phyloP scores from a whole-genome alignment of 2,329 filamentous ascomycete genomes.

The Phialemonium atrogriseum region DNA sequence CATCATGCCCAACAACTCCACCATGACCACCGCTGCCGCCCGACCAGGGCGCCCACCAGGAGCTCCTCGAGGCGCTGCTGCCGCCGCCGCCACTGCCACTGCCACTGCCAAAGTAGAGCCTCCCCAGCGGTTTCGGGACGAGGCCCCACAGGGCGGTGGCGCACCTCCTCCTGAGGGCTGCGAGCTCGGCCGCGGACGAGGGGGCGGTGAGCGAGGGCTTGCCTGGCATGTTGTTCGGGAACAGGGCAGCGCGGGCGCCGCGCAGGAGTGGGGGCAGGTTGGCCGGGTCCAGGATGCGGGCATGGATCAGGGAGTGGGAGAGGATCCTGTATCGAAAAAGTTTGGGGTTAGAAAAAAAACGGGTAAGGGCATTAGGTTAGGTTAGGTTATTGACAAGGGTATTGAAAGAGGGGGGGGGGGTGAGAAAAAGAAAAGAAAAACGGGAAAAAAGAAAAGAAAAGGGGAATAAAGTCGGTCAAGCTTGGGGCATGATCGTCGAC shows the following conservation, averaged over 20 bases:
- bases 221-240: conserved; percentile 75
- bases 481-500: too few species aligned
- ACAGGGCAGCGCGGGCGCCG: conserved; percentile 67
- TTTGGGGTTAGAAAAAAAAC: too few species aligned
- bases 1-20: too few species aligned
- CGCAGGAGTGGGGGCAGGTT: conserved; percentile 60
- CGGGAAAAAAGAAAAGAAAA: too few species aligned
- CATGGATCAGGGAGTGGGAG: conserved; percentile 43
- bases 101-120: conserved; percentile 40
- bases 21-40: neutral
- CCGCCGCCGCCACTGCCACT: conserved; percentile 9
- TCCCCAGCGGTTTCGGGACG: conserved; percentile 37
- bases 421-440: too few species aligned
- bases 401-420: too few species aligned
- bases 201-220: conserved; percentile 54
- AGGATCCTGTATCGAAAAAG: conserved; percentile 51
- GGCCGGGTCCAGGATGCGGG: conserved; percentile 52
- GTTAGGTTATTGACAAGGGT: too few species aligned
- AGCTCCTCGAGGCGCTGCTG: conserved; percentile 4
- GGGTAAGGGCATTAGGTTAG: too few species aligned
- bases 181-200: conserved; percentile 48
- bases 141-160: conserved; percentile 49
- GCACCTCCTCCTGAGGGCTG: conserved; percentile 57
- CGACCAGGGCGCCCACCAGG: too few species aligned
- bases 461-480: too few species aligned